Evolutionary conservation across 805 yeast species (phyloP), one percentile per base, ranked within the genome.

Genomic region (Saccharomyces eubayanus): DNA sequence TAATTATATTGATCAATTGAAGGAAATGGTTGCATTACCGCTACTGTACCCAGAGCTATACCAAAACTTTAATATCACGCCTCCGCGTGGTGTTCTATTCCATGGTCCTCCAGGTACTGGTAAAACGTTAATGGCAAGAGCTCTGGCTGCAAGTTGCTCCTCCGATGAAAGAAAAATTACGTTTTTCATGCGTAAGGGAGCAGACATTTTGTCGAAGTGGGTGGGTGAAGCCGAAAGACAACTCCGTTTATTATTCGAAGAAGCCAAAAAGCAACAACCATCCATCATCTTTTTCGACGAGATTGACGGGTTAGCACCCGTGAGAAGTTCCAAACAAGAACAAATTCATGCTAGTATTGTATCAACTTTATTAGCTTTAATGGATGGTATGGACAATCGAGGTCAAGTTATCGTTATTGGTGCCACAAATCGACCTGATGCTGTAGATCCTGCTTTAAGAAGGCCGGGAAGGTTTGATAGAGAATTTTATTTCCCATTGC

Each of bases 51-150:
- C 99, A 1, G 99, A 94, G 67, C 79, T 94, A 9, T 94, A 92
- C 65, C 87, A 89, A 59, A 83, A 84, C 66, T 94, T 94, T 64
- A 84, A 83, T 54, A 89, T 92, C 36, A 89, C 97, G 0, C 98
- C 99, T 1, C 99, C 99, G 20, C 76, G 99, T 59, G 99, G 99
- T 57, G 99, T 94, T 0, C 71, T 94, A 53, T 94, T 94, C 72
- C 99, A 94, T 70, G 99, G 99, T 48, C 99, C 99, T 4, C 99
- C 99, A 2, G 99, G 99, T 59, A 94, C 99, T 0, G 99, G 99
- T 78, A 94, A 94, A 68, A 94, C 99, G 0, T 77, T 94, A 51
- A 89, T 94, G 96, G 99, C 99, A 0, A 75, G 99, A 55, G 99
- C 99, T 0, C 74, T 94, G 51, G 99, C 99, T 1, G 94, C 98